Conservation (phyloP, 345 rosid species). For the Hibiscus syriacus region DNA sequence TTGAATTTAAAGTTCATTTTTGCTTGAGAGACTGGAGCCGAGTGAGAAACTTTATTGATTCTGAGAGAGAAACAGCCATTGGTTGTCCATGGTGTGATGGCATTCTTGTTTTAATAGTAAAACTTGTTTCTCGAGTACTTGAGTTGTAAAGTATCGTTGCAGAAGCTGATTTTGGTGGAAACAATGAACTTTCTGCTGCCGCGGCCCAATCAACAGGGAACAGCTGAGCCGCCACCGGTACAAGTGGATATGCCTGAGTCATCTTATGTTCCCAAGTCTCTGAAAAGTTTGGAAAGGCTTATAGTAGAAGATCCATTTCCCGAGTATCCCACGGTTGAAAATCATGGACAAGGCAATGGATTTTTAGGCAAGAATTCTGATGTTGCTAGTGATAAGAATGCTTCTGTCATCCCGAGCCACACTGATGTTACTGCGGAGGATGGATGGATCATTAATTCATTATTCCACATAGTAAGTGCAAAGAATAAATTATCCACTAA, state of each 20-base stretch:
- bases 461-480: constrained; percentile 81
- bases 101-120: background rate
- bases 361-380: constrained; percentile 26
- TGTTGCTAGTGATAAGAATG: constrained; percentile 23
- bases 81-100: background rate
- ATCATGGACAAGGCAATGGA: constrained; percentile 31
- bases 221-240: constrained; percentile 39
- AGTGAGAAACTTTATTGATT: background rate
- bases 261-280: constrained; percentile 27
- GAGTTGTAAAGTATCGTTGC: background rate
- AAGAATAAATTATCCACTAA: background rate
- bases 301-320: constrained; percentile 64
- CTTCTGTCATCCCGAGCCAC: constrained; percentile 40
- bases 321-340: constrained; percentile 30
- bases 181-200: constrained; percentile 83
- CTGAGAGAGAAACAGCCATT: background rate
- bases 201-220: constrained; percentile 40
- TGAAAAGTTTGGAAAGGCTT: constrained; percentile 53
- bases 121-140: background rate
- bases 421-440: constrained; percentile 72
- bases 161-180: constrained; percentile 16
- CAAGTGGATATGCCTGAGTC: too few species aligned
- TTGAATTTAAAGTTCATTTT: background rate
- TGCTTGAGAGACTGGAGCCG: background rate
- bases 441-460: constrained; percentile 83